Conservation (phyloP, 2,329 filamentous ascomycete species). For the Thelonectria discophora region DNA sequence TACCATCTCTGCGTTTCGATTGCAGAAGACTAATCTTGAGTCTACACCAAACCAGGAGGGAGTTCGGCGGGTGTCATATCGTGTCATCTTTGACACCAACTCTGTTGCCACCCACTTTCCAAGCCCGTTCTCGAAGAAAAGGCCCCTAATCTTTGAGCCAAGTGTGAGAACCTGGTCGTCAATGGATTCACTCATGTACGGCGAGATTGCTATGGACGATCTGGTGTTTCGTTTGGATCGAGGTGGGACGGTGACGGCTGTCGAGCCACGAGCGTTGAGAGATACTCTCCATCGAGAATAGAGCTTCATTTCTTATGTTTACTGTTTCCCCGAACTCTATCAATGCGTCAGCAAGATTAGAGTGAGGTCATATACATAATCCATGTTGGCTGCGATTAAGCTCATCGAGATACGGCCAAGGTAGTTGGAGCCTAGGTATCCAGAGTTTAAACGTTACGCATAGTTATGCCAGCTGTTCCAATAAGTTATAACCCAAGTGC, state of each 20-base stretch:
- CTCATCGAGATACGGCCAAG: no score
- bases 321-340: no score
- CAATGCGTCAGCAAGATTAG: no score
- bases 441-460: no score
- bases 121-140: neutral
- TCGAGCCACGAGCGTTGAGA: neutral
- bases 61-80: neutral
- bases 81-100: neutral
- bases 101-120: neutral
- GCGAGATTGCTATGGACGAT: neutral
- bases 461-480: no score
- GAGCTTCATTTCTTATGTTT: no score
- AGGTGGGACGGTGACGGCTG: neutral
- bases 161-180: neutral
- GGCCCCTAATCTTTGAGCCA: neutral
- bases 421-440: no score
- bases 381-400: no score
- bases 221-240: neutral
- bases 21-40: neutral
- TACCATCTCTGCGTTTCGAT: neutral
- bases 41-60: neutral
- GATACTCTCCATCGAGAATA: no score
- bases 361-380: no score
- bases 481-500: no score
- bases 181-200: neutral